Percentiles rank a stretch among this genome's conserved stretches.
phyloP scores from a whole-genome alignment of 202 grass and related monocot genomes.

The Sporobolus alterniflorus region DNA sequence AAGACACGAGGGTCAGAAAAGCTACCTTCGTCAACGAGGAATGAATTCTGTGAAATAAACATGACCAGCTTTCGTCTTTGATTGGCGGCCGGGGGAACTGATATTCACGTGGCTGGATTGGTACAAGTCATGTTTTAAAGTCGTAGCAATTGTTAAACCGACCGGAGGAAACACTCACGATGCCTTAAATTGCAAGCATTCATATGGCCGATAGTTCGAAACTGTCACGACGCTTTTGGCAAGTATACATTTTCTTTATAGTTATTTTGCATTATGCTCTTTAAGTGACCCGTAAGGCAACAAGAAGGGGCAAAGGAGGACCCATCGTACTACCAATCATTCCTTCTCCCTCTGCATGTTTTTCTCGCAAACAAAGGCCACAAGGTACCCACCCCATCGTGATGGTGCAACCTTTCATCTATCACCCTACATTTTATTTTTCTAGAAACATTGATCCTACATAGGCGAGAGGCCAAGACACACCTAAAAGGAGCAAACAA shows the following conservation, averaged over 20 bases:
- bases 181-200: too few relatives aligned
- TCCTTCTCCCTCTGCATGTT: background rate
- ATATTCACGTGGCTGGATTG: too few relatives aligned
- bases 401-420: constrained; percentile 46
- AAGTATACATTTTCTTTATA: background rate
- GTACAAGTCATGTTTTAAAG: too few relatives aligned
- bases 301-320: background rate
- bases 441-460: constrained; percentile 20
- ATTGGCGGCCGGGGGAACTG: too few relatives aligned
- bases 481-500: constrained; percentile 30
- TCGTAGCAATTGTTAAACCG: too few relatives aligned
- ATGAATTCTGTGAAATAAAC: too few relatives aligned
- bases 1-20: too few relatives aligned
- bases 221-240: too few relatives aligned
- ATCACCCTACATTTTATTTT: background rate
- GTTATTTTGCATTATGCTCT: background rate
- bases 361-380: constrained; percentile 28
- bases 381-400: constrained; percentile 6
- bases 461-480: background rate
- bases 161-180: too few relatives aligned
- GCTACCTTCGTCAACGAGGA: too few relatives aligned
- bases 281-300: background rate
- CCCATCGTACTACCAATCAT: constrained; percentile 27
- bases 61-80: too few relatives aligned
- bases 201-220: too few relatives aligned